Conservation (phyloP, 768 basidiomycete genomes). For the Collybiopsis luxurians region DNA sequence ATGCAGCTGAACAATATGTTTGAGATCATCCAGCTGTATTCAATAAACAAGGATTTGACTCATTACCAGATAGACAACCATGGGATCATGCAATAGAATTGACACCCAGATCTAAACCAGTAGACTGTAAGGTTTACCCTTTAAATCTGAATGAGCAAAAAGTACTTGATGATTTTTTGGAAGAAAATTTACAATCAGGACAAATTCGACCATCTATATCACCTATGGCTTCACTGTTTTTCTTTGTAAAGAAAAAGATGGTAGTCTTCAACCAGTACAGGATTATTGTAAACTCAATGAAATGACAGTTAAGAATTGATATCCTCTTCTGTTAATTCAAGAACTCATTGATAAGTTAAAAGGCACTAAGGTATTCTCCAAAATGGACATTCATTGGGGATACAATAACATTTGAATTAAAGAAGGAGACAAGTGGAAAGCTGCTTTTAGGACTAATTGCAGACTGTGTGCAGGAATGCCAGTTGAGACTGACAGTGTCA, state of each 20-base stretch:
- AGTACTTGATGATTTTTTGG: too few species aligned
- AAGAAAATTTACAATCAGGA: background rate
- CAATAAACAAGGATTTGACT: too few species aligned
- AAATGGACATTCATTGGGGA: slow-evolving; percentile 36
- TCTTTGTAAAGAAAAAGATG: slow-evolving; percentile 24
- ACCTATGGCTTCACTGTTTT: slow-evolving; percentile 14
- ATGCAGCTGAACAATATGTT: background rate
- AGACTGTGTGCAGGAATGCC: slow-evolving; percentile 38
- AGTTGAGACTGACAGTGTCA: too few species aligned
- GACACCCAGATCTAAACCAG: too few species aligned
- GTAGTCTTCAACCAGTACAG: slow-evolving; percentile 11
- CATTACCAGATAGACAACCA: too few species aligned
- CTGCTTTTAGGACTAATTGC: slow-evolving; percentile 33
- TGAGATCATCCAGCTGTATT: too few species aligned
- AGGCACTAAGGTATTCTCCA: slow-evolving; percentile 25
- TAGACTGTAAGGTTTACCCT: too few species aligned
- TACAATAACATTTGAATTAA: slow-evolving; percentile 42
- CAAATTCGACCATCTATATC: background rate
- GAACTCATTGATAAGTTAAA: slow-evolving; percentile 27
- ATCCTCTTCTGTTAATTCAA: slow-evolving; percentile 31
- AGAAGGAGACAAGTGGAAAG: slow-evolving; percentile 43
- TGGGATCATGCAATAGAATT: too few species aligned
- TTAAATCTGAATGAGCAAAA: too few species aligned
- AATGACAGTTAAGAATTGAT: slow-evolving; percentile 27
- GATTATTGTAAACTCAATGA: slow-evolving; percentile 28